These are phyloP conservation scores for Beta macrorhiza DNA, from an alignment of 179 eudicot species.

Conservation along the genomic window DNA sequence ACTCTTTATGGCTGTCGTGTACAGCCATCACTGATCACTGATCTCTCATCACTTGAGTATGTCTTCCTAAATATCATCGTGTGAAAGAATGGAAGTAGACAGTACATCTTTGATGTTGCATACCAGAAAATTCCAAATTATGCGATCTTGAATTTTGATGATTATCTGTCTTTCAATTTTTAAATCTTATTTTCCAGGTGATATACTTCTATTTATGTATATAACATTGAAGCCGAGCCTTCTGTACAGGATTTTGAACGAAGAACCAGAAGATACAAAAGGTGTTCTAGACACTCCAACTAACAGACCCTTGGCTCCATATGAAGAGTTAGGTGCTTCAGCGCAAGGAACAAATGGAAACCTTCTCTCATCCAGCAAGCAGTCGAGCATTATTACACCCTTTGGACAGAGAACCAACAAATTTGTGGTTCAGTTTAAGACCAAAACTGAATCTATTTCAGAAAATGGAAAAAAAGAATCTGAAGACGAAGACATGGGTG, in stretches of 20 bases:
- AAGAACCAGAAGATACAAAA: conserved; percentile 54
- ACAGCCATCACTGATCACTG: neutral
- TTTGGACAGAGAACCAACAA: conserved; percentile 80
- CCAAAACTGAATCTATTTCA: conserved; percentile 40
- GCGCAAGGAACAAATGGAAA: conserved; percentile 49
- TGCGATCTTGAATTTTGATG: neutral
- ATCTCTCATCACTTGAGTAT: neutral
- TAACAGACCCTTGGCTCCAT: conserved; percentile 30
- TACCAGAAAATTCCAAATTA: neutral
- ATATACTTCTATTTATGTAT: neutral
- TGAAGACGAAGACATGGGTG: conserved; percentile 51
- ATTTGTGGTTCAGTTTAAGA: conserved; percentile 71
- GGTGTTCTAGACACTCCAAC: conserved; percentile 58
- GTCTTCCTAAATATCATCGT: neutral
- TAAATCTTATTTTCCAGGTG: neutral
- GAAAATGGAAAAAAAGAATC: conserved; percentile 41
- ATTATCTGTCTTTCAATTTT: neutral
- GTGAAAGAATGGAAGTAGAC: neutral
- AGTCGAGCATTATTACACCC: conserved; percentile 63
- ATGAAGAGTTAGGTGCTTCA: conserved; percentile 49
- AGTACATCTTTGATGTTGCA: neutral
- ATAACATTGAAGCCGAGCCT: conserved; percentile 12
- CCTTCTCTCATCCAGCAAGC: conserved; percentile 46
- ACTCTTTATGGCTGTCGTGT: neutral
- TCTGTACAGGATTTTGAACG: conserved; percentile 57